Base-by-base conservation (phyloP, 139 green algal species). In the Micromonas commoda region DNA sequence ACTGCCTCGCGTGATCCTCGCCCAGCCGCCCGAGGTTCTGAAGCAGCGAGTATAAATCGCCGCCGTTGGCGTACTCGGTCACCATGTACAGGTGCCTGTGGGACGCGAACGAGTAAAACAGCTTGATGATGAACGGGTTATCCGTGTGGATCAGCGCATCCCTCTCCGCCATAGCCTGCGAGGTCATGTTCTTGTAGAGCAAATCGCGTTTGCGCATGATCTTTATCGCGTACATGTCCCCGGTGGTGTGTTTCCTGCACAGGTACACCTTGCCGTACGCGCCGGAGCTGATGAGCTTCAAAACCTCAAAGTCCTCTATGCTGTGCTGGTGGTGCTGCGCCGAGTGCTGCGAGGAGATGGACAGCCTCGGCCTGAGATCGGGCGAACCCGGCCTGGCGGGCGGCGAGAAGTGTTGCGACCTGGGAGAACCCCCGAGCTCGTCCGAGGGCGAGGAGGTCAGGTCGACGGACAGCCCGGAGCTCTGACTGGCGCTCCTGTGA, bases 201-300 rank as follows among this genome's bases (percentile, higher is more conserved):
- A 97, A 82, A 83, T 98, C 93, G 31, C 80, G 78, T 86, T 98
- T 98, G 28, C 90, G 87, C 87, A 98, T 92, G 28, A 95, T 86
- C 87, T 96, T 96, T 73, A 96, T 90, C 29, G 91, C 91, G 72
- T 86, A 93, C 33, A 92, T 51, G 73, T 94, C 88, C 1, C 88
- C 86, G 0, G 91, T 97, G 13, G 87, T 80, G 6, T 86, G 82
- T 81, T 98, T 98, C 66, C 86, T 80, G 0, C 90, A 93, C 20
- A 98, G 87, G 81, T 96, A 98, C 38, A 98, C 94, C 0, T 93
- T 85, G 0, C 94, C 94, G 86, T 94, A 97, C 0, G 94, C 94
- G 16, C 94, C 94, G 0, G 90, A 80, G 82, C 85, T 93, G 79
- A 98, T 97, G 69, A 93, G 94, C 82, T 97, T 96, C 39, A 98